Evolutionary conservation across 345 rosid species (phyloP).

Genomic region (Odontarrhena argentea): DNA sequence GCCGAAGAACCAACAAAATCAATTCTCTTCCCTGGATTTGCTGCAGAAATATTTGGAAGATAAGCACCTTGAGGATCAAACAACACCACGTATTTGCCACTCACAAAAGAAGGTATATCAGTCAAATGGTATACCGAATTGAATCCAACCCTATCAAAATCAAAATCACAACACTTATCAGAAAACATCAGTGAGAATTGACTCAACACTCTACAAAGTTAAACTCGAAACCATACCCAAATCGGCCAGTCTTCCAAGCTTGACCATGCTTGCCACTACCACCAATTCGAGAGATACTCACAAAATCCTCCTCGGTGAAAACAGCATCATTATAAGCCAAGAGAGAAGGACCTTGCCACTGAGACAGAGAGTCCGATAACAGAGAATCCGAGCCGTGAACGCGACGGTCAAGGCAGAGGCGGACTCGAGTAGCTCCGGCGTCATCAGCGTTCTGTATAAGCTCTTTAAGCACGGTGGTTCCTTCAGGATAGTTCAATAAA

Average conservation of each 20-base stretch:
- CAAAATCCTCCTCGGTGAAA: conserved; percentile 89
- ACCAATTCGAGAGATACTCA: conserved; percentile 84
- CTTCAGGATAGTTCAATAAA: conserved; percentile 89
- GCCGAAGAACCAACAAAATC: conserved; percentile 80
- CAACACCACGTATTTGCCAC: conserved; percentile 77
- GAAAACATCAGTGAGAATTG: background rate
- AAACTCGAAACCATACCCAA: conserved; percentile 53
- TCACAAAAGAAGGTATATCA: conserved; percentile 92
- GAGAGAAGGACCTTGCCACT: conserved; percentile 90
- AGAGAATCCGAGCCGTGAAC: conserved; percentile 57
- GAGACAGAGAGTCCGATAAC: conserved; percentile 60
- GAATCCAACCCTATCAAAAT: conserved; percentile 74
- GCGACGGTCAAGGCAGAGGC: conserved; percentile 90
- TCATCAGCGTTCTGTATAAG: conserved; percentile 96
- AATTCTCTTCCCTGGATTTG: conserved; percentile 94
- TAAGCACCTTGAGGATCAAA: conserved; percentile 92
- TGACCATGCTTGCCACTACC: conserved; percentile 82
- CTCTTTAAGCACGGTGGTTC: conserved; percentile 90
- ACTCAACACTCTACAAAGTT: background rate
- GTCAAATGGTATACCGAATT: conserved; percentile 95
- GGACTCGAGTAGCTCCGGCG: conserved; percentile 82
- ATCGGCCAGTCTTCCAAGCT: conserved; percentile 90
- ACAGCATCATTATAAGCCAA: conserved; percentile 83
- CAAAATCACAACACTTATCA: conserved; percentile 29
- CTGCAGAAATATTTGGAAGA: conserved; percentile 79